These are phyloP conservation scores for Lentinula guzmanii DNA, from an alignment of 768 basidiomycete species.

Conservation along the genomic window DNA sequence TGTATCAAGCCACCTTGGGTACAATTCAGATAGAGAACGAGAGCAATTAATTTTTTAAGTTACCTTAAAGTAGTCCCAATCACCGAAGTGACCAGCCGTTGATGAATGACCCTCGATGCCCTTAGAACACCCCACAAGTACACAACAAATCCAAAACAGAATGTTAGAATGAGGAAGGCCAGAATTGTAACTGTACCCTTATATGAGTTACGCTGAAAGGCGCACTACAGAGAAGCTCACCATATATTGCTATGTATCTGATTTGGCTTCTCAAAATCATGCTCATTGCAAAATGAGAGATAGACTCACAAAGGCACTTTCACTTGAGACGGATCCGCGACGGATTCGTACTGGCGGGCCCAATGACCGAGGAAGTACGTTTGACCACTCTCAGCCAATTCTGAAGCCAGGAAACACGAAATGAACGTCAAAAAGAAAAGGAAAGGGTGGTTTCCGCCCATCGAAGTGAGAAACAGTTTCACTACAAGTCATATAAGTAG, in stretches of 20 bases:
- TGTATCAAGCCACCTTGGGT: slow-evolving; percentile 39
- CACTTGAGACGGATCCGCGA: slow-evolving; percentile 19
- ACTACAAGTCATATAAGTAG: slow-evolving; percentile 12
- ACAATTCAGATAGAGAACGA: background rate
- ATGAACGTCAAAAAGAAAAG: slow-evolving; percentile 22
- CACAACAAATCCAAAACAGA: slow-evolving; percentile 1
- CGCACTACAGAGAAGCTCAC: background rate
- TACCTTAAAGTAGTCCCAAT: slow-evolving; percentile 17
- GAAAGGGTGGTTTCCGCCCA: slow-evolving; percentile 16
- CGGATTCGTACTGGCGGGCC: slow-evolving; percentile 25
- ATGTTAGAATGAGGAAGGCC: background rate
- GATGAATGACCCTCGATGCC: slow-evolving; percentile 26
- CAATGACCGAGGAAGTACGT: slow-evolving; percentile 30
- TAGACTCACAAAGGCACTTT: slow-evolving; percentile 21
- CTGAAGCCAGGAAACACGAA: background rate
- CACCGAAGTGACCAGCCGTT: slow-evolving; percentile 19
- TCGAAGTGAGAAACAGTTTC: slow-evolving; percentile 21
- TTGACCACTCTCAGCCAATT: slow-evolving; percentile 8
- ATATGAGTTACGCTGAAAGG: background rate
- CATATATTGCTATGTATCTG: slow-evolving; percentile 4
- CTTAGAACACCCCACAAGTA: slow-evolving; percentile 22
- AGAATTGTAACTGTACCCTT: background rate
- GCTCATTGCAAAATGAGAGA: background rate
- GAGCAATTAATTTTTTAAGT: background rate
- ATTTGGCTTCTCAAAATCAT: too few species aligned